Evolutionary conservation across 192 early-diverging fungal species (phyloP).

Genomic region (Glomus cerebriforme): DNA sequence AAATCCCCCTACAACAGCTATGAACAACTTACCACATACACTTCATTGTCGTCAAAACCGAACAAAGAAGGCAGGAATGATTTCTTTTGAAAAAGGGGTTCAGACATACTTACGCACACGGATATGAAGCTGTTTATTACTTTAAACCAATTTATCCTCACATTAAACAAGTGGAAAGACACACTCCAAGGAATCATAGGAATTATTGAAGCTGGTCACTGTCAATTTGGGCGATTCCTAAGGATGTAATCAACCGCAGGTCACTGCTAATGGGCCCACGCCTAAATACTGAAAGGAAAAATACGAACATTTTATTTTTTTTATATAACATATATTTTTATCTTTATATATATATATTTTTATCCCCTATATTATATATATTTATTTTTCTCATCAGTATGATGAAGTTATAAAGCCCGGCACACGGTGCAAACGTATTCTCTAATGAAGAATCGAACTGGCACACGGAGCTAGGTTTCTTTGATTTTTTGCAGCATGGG

Average conservation of each 20-base stretch:
- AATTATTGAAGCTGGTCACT: slow-evolving; percentile 29
- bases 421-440: slow-evolving; percentile 15
- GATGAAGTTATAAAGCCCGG: slow-evolving; percentile 16
- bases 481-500: slow-evolving; percentile 14
- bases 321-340: background rate
- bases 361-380: background rate
- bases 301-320: background rate
- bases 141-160: background rate
- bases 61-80: background rate
- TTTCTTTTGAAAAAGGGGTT: background rate
- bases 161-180: slow-evolving; percentile 8
- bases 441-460: background rate
- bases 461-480: slow-evolving; percentile 27
- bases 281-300: slow-evolving; percentile 1
- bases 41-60: background rate
- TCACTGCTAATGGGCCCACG: slow-evolving; percentile 12
- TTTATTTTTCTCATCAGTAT: background rate
- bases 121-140: background rate
- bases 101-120: background rate
- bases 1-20: background rate
- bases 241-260: slow-evolving; percentile 7
- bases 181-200: background rate
- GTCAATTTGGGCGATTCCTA: slow-evolving; percentile 6
- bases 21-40: background rate
- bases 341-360: background rate